A percentile compares a stretch with the other conserved stretches of the same genome.
phyloP scores from a whole-genome alignment of 148 eudicot genomes.

The Rhododendron henanense region DNA sequence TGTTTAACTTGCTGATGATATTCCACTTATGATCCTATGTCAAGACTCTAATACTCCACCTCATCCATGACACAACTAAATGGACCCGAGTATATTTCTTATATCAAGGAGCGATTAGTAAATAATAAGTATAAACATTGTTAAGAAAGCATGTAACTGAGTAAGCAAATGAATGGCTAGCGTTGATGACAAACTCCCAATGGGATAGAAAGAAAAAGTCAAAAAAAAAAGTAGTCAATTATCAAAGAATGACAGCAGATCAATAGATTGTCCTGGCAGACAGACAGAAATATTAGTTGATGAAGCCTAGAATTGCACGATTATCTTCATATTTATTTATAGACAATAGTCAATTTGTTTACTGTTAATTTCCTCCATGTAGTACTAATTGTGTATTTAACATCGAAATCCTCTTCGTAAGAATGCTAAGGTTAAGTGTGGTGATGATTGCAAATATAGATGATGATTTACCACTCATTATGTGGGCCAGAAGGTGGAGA shows the following conservation, averaged over 20 bases:
- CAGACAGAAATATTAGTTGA: neutral
- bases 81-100: neutral
- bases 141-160: neutral
- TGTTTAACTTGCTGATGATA: neutral
- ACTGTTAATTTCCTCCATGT: neutral
- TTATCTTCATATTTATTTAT: neutral
- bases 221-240: neutral
- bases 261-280: neutral
- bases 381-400: neutral
- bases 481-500: neutral
- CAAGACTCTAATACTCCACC: neutral
- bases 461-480: neutral
- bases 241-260: neutral
- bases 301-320: neutral
- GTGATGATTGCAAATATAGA: neutral
- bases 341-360: too few species aligned
- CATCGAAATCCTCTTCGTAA: neutral
- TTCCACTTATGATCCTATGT: neutral
- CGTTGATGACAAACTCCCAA: neutral
- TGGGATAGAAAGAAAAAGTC: neutral
- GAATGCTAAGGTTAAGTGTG: neutral
- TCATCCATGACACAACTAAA: neutral
- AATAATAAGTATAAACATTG: neutral
- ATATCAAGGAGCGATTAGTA: neutral
- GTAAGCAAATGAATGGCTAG: neutral